phyloP scores from a whole-genome alignment of 371 early-diverging fungal species.

The Actinomortierella ambigua region DNA sequence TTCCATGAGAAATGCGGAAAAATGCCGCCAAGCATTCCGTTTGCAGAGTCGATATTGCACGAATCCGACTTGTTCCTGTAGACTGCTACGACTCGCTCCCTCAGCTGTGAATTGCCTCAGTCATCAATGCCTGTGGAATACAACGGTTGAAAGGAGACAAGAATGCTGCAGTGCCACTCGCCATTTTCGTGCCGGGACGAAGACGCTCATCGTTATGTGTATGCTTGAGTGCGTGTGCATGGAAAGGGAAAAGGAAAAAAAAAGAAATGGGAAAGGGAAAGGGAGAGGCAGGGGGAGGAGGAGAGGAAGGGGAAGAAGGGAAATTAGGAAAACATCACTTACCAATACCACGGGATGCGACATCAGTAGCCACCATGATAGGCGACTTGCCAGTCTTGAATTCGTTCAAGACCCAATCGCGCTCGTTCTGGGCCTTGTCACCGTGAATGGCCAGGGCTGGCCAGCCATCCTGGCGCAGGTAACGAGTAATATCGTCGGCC shows the following conservation, averaged over 20 bases:
- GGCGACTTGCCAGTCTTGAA: conserved; percentile 90
- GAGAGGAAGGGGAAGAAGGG: background rate
- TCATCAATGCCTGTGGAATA: background rate
- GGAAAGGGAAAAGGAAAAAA: conserved; percentile 6
- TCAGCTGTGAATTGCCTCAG: background rate
- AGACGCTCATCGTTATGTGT: background rate
- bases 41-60: too few species aligned
- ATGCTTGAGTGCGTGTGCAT: conserved; percentile 2
- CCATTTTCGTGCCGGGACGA: background rate
- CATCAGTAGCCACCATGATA: conserved; percentile 99
- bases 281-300: conserved; percentile 3
- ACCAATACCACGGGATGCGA: conserved; percentile 99
- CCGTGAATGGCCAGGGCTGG: conserved; percentile 99
- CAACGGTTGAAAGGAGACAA: background rate
- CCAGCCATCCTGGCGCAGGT: conserved; percentile 93
- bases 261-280: conserved; percentile 18
- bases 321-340: conserved; percentile 48
- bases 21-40: too few species aligned
- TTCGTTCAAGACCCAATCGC: conserved; percentile 96
- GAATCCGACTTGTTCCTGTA: too few species aligned
- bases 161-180: conserved; percentile 1
- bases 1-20: background rate
- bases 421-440: conserved; percentile 97
- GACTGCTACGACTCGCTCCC: background rate
- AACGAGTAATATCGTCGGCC: conserved; percentile 95